Conservation (phyloP, 495 filamentous ascomycete species). For the Aspergillus panamensis region DNA sequence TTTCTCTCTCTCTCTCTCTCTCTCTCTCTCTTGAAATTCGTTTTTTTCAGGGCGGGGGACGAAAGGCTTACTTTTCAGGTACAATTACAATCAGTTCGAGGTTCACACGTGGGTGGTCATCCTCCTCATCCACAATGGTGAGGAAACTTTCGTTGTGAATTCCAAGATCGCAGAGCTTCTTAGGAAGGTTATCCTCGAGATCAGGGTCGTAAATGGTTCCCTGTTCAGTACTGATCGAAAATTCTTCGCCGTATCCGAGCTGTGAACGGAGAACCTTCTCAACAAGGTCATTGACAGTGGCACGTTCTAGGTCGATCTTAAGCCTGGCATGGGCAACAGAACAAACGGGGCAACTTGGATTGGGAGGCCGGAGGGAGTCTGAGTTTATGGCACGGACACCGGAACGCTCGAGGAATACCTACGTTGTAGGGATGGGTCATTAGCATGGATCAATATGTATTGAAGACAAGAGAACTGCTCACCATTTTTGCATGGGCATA, state of each 20-base stretch:
- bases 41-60: slow-evolving; percentile 10
- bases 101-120: slow-evolving; percentile 77
- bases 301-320: slow-evolving; percentile 64
- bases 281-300: slow-evolving; percentile 79
- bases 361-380: slow-evolving; percentile 71
- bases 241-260: slow-evolving; percentile 80
- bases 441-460: background rate
- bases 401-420: slow-evolving; percentile 76
- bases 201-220: slow-evolving; percentile 83
- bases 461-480: slow-evolving; percentile 3
- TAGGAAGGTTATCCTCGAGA: slow-evolving; percentile 77
- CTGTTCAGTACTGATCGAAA: slow-evolving; percentile 69
- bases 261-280: slow-evolving; percentile 63
- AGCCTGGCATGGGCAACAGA: slow-evolving; percentile 64
- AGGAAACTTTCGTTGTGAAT: slow-evolving; percentile 69
- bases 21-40: too few relatives aligned
- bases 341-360: slow-evolving; percentile 78
- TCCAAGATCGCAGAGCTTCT: slow-evolving; percentile 76
- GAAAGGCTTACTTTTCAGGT: slow-evolving; percentile 33
- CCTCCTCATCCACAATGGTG: slow-evolving; percentile 80
- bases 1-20: background rate
- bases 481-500: slow-evolving; percentile 59
- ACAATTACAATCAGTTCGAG: slow-evolving; percentile 60
- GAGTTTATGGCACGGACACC: slow-evolving; percentile 69
- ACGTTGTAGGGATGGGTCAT: slow-evolving; percentile 2